A percentile compares a stretch with the other conserved stretches of the same genome.
Evolutionary conservation across 805 yeast genomes (phyloP).

Genomic region (Jamesozyma jinghongensis): DNA sequence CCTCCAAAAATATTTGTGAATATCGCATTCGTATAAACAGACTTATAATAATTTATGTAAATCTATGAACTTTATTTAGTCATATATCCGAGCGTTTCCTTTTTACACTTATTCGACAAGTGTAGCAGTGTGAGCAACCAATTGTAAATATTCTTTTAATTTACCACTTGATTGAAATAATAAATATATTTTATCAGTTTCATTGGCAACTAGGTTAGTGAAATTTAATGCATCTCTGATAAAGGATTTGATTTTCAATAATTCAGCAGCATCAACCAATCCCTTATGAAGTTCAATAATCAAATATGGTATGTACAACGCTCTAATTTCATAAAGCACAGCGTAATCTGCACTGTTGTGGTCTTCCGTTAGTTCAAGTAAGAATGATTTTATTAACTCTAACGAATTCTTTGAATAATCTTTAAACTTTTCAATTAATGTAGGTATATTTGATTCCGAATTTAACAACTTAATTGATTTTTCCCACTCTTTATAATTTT

Average conservation of each 20-base stretch:
- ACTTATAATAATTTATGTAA: too few species aligned
- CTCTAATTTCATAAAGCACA: slow-evolving; percentile 46
- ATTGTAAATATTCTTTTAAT: slow-evolving; percentile 43
- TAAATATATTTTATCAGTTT: slow-evolving; percentile 47
- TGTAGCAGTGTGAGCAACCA: slow-evolving; percentile 51
- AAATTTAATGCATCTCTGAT: slow-evolving; percentile 49
- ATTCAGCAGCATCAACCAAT: slow-evolving; percentile 35
- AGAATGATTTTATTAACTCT: slow-evolving; percentile 24
- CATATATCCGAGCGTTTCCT: too few species aligned
- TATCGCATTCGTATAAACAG: too few species aligned
- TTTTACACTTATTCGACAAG: slow-evolving; percentile 7
- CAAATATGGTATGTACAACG: slow-evolving; percentile 63
- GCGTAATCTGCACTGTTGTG: slow-evolving; percentile 29
- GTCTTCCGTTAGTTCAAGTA: slow-evolving; percentile 26
- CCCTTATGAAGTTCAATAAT: slow-evolving; percentile 59
- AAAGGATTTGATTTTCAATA: slow-evolving; percentile 34
- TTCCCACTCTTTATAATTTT: slow-evolving; percentile 45
- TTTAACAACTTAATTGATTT: slow-evolving; percentile 17
- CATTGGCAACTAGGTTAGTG: slow-evolving; percentile 60
- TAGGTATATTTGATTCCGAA: slow-evolving; percentile 27
- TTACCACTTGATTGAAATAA: slow-evolving; percentile 52
- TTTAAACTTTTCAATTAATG: slow-evolving; percentile 26
- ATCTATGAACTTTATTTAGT: too few species aligned
- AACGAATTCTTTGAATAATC: slow-evolving; percentile 20
- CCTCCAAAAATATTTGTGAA: too few species aligned